Conservation (phyloP, 768 basidiomycete genomes). For the Trametes punicea region DNA sequence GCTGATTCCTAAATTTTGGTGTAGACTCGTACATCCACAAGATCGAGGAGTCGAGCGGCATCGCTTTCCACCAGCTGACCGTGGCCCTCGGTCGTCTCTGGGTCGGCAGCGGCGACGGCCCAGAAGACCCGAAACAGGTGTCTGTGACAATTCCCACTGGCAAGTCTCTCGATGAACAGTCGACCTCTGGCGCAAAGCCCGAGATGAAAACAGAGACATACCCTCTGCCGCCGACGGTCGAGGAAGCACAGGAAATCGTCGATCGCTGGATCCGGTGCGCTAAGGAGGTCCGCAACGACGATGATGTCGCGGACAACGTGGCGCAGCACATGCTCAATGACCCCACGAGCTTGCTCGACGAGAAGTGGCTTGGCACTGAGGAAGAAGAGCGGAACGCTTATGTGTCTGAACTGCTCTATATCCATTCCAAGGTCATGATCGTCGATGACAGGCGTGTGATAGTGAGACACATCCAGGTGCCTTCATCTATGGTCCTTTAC, state of each 20-base stretch:
- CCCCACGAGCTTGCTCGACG: slow-evolving; percentile 58
- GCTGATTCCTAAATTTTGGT: not conserved
- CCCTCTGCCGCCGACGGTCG: slow-evolving; percentile 58
- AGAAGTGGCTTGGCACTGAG: slow-evolving; percentile 80
- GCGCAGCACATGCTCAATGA: slow-evolving; percentile 76
- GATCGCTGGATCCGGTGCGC: slow-evolving; percentile 70
- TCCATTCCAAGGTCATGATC: slow-evolving; percentile 90
- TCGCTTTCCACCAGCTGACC: slow-evolving; percentile 83
- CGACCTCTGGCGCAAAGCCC: slow-evolving; percentile 37
- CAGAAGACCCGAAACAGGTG: slow-evolving; percentile 45
- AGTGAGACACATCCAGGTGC: slow-evolving; percentile 41
- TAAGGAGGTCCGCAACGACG: slow-evolving; percentile 49
- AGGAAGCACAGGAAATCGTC: slow-evolving; percentile 69
- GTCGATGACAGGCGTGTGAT: slow-evolving; percentile 91
- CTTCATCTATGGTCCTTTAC: not conserved
- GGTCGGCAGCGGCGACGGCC: slow-evolving; percentile 48
- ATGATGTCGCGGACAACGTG: slow-evolving; percentile 70
- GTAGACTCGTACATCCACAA: slow-evolving; percentile 50
- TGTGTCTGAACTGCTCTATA: slow-evolving; percentile 77
- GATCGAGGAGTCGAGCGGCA: slow-evolving; percentile 72
- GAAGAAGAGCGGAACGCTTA: slow-evolving; percentile 82
- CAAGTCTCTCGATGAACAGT: slow-evolving; percentile 42
- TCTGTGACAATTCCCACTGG: slow-evolving; percentile 55
- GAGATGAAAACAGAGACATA: slow-evolving; percentile 57
- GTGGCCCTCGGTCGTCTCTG: slow-evolving; percentile 79